phyloP scores from a whole-genome alignment of 768 basidiomycete species.

The Amanita rimosa region DNA sequence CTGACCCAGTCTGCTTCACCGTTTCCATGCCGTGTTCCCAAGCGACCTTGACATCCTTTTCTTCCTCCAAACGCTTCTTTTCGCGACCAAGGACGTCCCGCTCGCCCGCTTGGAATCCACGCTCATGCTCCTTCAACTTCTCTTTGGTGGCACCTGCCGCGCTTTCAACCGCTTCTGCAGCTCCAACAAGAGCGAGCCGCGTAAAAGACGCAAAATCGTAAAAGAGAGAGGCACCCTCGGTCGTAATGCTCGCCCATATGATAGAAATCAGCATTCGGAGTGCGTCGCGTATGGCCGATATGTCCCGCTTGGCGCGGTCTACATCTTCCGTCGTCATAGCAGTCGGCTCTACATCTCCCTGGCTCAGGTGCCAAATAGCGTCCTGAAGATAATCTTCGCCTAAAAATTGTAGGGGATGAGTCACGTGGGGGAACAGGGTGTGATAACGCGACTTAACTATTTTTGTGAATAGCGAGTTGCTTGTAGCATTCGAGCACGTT shows the following conservation, averaged over 20 bases:
- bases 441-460: conserved; percentile 26
- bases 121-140: conserved; percentile 40
- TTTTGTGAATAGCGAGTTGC: conserved; percentile 40
- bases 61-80: conserved; percentile 33
- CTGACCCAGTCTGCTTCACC: conserved; percentile 43
- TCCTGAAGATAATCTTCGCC: conserved; percentile 58
- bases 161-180: conserved; percentile 45
- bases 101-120: conserved; percentile 48
- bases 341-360: conserved; percentile 36
- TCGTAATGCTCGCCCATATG: conserved; percentile 39
- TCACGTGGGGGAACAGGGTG: neutral
- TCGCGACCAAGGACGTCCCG: conserved; percentile 46
- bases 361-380: conserved; percentile 51
- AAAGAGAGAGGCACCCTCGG: conserved; percentile 43
- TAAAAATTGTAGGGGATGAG: conserved; percentile 13
- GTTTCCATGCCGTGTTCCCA: conserved; percentile 65
- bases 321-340: conserved; percentile 23
- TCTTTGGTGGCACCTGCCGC: conserved; percentile 42
- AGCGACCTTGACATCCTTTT: conserved; percentile 34
- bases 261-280: conserved; percentile 40
- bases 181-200: conserved; percentile 55
- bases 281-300: conserved; percentile 35
- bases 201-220: conserved; percentile 55
- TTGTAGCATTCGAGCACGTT: conserved; percentile 50
- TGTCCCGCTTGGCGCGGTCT: conserved; percentile 38